Conservation (phyloP, 257 asterid species). For the Solanum rostratum region DNA sequence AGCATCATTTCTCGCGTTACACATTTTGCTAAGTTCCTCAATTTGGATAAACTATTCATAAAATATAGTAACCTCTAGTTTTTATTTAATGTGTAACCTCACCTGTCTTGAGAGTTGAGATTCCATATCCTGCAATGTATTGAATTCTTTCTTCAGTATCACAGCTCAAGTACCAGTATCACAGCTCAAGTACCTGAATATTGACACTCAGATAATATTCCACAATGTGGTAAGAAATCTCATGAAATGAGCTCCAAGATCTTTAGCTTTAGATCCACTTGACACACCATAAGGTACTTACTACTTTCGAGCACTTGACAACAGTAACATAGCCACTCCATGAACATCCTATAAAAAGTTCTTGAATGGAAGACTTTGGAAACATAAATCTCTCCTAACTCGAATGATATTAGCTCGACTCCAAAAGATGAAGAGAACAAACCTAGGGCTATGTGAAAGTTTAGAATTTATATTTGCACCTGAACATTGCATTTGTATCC, state of each 20-base stretch:
- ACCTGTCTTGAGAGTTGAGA: slow-evolving; percentile 68
- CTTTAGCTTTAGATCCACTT: slow-evolving; percentile 50
- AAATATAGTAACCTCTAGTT: too few relatives aligned
- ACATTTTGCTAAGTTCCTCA: too few relatives aligned
- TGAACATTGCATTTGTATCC: too few relatives aligned
- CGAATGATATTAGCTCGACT: too few relatives aligned
- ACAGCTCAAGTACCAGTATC: too few relatives aligned
- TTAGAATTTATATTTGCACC: slow-evolving; percentile 67
- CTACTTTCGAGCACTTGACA: slow-evolving; percentile 61
- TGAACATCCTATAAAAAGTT: slow-evolving; percentile 46
- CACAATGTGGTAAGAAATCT: slow-evolving; percentile 48
- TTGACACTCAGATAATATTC: slow-evolving; percentile 81
- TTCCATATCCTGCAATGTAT: slow-evolving; percentile 60
- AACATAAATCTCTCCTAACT: too few relatives aligned
- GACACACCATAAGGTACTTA: slow-evolving; percentile 44
- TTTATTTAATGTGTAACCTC: neutral
- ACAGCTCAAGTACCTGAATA: slow-evolving; percentile 53
- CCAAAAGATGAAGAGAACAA: too few relatives aligned
- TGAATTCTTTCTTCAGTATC: slow-evolving; percentile 24
- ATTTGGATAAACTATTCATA: too few relatives aligned
- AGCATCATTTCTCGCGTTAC: too few relatives aligned
- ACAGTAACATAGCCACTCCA: slow-evolving; percentile 69
- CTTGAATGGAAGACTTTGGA: neutral
- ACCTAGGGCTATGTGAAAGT: slow-evolving; percentile 1
- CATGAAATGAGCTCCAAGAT: slow-evolving; percentile 80